Conservation (phyloP, 306 rosid genomes). For the Echinosophora koreensis region DNA sequence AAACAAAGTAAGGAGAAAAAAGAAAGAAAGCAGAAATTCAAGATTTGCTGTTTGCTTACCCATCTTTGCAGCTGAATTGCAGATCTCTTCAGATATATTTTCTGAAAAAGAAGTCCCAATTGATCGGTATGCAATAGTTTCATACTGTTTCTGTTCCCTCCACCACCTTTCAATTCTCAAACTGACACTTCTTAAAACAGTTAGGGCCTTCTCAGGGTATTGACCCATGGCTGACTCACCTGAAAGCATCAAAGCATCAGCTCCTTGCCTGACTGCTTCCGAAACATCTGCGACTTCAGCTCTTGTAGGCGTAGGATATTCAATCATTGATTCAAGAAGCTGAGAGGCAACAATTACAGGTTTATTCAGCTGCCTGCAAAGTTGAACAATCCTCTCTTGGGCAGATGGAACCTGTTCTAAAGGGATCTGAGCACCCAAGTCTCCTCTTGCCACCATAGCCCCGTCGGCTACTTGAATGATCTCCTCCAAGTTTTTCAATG, state of each 20-base stretch:
- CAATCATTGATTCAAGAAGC: constrained; percentile 97
- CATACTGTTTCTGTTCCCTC: constrained; percentile 95
- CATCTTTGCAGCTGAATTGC: constrained; percentile 97
- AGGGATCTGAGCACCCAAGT: constrained; percentile 96
- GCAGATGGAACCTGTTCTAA: constrained; percentile 96
- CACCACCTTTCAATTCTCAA: constrained; percentile 98
- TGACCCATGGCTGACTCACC: constrained; percentile 99
- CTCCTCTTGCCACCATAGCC: constrained; percentile 90
- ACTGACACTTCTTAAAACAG: constrained; percentile 96
- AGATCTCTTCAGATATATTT: constrained; percentile 89
- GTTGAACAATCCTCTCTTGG: constrained; percentile 91
- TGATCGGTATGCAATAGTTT: constrained; percentile 73
- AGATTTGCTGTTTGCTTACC: constrained; percentile 65
- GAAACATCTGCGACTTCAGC: constrained; percentile 99
- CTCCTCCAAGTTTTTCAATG: constrained; percentile 84
- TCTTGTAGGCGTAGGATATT: constrained; percentile 98
- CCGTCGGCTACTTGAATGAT: constrained; percentile 83
- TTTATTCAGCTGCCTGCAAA: constrained; percentile 93
- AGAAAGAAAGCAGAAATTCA: constrained; percentile 35
- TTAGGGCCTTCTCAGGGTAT: constrained; percentile 92
- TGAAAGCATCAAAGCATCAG: constrained; percentile 99
- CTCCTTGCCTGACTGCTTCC: constrained; percentile 98
- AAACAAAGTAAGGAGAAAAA: constrained; percentile 57
- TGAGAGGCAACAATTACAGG: constrained; percentile 99
- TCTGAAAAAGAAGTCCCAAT: constrained; percentile 86